Percentiles rank a stretch among this genome's conserved stretches.
phyloP scores from a whole-genome alignment of 2,329 filamentous ascomycete genomes.

The Pseudopyricularia javanii region DNA sequence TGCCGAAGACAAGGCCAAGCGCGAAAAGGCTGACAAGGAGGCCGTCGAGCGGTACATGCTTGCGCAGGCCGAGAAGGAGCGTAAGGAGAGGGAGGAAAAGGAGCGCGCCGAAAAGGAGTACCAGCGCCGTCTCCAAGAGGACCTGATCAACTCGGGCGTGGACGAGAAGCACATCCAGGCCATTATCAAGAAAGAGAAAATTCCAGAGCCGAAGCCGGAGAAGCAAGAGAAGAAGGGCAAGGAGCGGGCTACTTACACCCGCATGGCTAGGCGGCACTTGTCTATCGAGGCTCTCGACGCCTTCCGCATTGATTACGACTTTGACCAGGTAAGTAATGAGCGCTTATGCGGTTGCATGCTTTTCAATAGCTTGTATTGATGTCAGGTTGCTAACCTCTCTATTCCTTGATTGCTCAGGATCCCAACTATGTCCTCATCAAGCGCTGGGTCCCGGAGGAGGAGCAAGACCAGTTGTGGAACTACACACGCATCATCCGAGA shows the following conservation, averaged over 20 bases:
- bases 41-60: conserved; percentile 41
- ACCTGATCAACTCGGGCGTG: conserved; percentile 45
- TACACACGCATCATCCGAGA: conserved; percentile 57
- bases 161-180: conserved; percentile 46
- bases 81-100: conserved; percentile 32
- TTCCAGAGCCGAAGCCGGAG: conserved; percentile 19
- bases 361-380: neutral
- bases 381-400: neutral
- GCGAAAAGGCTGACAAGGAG: conserved; percentile 33
- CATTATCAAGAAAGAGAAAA: conserved; percentile 44
- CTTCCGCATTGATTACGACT: conserved; percentile 44
- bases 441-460: conserved; percentile 57
- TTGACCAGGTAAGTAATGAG: conserved; percentile 34
- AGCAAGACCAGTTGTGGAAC: conserved; percentile 61
- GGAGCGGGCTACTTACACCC: conserved; percentile 41
- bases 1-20: conserved; percentile 28
- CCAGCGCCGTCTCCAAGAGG: conserved; percentile 41
- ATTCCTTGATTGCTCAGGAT: conserved; percentile 28
- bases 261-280: conserved; percentile 49
- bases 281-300: conserved; percentile 47
- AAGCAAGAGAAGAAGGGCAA: conserved; percentile 31
- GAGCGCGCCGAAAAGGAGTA: conserved; percentile 41
- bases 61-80: conserved; percentile 31
- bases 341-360: neutral
- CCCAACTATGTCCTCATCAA: conserved; percentile 46